Evolutionary conservation across 345 rosid species (phyloP).

Genomic region (Brassica juncea): DNA sequence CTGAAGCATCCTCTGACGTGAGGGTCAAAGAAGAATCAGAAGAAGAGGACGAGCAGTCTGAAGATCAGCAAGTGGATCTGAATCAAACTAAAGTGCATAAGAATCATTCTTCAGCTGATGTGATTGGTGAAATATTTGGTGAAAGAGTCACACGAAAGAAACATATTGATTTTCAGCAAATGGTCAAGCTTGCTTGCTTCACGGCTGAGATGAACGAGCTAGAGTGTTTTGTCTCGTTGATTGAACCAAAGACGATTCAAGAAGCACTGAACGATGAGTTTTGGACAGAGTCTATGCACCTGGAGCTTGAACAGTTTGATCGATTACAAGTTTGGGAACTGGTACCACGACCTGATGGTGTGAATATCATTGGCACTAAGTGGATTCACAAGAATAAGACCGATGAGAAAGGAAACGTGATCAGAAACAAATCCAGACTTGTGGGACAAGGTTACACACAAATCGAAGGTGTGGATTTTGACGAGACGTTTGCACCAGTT

Average conservation of each 20-base stretch:
- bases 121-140: not conserved
- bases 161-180: not conserved
- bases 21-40: no score
- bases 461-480: not conserved
- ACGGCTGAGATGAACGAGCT: no score
- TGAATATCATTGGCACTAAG: not conserved
- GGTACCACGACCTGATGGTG: not conserved
- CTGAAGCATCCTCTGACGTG: no score
- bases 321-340: not conserved
- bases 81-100: not conserved
- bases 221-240: not conserved
- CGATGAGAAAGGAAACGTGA: not conserved
- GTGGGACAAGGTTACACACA: not conserved
- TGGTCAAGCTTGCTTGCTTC: not conserved
- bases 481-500: not conserved
- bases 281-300: not conserved
- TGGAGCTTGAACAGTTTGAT: not conserved
- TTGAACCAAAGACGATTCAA: not conserved
- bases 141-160: not conserved
- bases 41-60: no score
- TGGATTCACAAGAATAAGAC: not conserved
- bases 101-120: not conserved
- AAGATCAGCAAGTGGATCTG: no score
- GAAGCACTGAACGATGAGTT: not conserved
- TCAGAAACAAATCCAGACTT: not conserved